Conservation (phyloP, 202 grass and related monocot species). For the Eragrostis tef region DNA sequence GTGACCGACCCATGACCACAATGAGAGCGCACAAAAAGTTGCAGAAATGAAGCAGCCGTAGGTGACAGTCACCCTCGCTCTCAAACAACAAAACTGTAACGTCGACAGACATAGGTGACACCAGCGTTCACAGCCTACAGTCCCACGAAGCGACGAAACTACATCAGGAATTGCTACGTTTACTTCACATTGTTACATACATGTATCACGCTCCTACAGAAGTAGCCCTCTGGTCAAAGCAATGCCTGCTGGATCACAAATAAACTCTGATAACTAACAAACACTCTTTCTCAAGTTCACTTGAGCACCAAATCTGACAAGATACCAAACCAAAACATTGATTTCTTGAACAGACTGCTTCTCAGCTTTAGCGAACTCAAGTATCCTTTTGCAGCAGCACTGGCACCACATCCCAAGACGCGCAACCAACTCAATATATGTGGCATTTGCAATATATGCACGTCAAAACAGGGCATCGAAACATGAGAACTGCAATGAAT, state of each 20-base stretch:
- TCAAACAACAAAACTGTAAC: background rate
- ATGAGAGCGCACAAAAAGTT: background rate
- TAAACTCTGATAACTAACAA: background rate
- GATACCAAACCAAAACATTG: background rate
- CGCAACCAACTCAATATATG: background rate
- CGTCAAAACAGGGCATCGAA: conserved; percentile 14
- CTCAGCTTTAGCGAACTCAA: background rate
- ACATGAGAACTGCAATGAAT: conserved; percentile 5
- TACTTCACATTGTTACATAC: background rate
- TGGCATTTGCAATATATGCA: too few relatives aligned
- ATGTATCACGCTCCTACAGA: background rate
- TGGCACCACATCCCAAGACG: background rate
- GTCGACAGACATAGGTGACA: too few relatives aligned
- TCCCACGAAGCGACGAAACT: background rate
- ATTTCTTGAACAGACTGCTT: conserved; percentile 9
- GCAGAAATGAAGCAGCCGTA: background rate
- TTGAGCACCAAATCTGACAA: background rate
- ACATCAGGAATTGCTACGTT: background rate
- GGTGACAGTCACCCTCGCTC: background rate
- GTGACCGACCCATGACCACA: background rate
- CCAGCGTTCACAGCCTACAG: background rate
- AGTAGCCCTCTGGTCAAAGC: background rate
- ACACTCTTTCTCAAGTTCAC: background rate
- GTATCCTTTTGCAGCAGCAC: conserved; percentile 6
- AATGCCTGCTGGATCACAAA: background rate